phyloP scores from a whole-genome alignment of 2,329 filamentous ascomycete species.

The Fusarium compactum region DNA sequence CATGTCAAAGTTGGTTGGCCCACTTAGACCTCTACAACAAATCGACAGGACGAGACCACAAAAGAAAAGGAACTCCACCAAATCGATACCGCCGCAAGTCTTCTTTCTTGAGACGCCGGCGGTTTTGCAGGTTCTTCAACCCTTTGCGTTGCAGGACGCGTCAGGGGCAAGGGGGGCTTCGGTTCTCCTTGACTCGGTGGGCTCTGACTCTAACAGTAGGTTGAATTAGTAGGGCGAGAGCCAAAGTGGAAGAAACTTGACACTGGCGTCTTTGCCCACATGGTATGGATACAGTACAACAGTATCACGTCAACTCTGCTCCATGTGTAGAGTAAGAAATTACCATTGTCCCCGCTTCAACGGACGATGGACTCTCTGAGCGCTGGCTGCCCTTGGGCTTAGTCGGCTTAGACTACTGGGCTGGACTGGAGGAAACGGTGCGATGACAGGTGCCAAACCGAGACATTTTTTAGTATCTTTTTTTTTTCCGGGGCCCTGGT shows the following conservation, averaged over 20 bases:
- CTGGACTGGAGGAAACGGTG: constrained; percentile 6
- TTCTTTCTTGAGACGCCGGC: constrained; percentile 21
- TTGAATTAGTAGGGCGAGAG: background rate
- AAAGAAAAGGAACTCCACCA: background rate
- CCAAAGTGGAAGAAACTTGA: constrained; percentile 4
- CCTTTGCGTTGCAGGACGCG: constrained; percentile 22
- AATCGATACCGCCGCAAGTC: constrained; percentile 14
- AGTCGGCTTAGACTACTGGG: background rate
- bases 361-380: constrained; percentile 19
- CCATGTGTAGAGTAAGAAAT: constrained; percentile 17
- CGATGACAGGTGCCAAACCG: constrained; percentile 27
- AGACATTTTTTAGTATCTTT: constrained; percentile 21
- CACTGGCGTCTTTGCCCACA: constrained; percentile 16
- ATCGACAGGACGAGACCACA: background rate
- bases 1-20: constrained; percentile 15
- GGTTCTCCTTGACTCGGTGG: constrained; percentile 13
- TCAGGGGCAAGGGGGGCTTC: constrained; percentile 13
- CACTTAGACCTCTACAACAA: constrained; percentile 20
- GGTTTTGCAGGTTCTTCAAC: constrained; percentile 22
- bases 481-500: constrained; percentile 1
- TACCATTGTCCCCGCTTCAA: constrained; percentile 33
- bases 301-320: constrained; percentile 9
- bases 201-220: background rate
- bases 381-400: constrained; percentile 19
- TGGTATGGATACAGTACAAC: background rate